A percentile compares a stretch with the other conserved stretches of the same genome.
Conservation (phyloP, 140 eudicot species). For the Oenanthe javanica region DNA sequence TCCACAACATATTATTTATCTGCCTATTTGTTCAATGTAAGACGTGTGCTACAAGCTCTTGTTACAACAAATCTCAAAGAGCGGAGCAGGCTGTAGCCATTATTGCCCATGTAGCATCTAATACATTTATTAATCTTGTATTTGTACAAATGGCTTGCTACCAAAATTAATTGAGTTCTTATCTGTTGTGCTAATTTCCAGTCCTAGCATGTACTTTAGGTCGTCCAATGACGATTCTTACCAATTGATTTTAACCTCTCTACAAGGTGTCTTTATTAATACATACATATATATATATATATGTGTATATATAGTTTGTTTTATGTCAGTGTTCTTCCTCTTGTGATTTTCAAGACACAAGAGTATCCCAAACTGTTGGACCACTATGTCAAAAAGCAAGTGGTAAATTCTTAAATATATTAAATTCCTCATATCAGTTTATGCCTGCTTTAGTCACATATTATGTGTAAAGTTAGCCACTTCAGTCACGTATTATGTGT, state of each 20-base stretch:
- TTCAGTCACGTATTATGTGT: neutral
- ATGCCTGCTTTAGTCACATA: neutral
- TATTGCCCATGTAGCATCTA: neutral
- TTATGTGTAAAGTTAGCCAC: neutral
- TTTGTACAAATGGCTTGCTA: neutral
- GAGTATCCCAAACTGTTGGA: neutral
- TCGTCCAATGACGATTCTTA: neutral
- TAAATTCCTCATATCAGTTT: neutral
- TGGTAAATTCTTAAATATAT: neutral
- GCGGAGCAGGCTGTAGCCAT: neutral
- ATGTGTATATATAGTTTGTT: neutral
- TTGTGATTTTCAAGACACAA: neutral
- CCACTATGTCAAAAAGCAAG: neutral
- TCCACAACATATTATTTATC: too few relatives aligned
- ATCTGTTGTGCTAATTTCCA: neutral
- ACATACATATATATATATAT: constrained; percentile 16
- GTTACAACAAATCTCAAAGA: neutral
- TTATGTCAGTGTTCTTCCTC: neutral
- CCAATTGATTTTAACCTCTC: neutral
- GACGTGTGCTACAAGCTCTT: neutral
- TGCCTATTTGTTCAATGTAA: neutral
- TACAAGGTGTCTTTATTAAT: neutral
- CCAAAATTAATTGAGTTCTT: neutral
- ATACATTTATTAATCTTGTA: neutral
- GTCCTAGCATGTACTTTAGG: neutral